These are phyloP conservation scores for Penicillium roqueforti DNA, from an alignment of 495 filamentous ascomycete species.

Conservation along the genomic window DNA sequence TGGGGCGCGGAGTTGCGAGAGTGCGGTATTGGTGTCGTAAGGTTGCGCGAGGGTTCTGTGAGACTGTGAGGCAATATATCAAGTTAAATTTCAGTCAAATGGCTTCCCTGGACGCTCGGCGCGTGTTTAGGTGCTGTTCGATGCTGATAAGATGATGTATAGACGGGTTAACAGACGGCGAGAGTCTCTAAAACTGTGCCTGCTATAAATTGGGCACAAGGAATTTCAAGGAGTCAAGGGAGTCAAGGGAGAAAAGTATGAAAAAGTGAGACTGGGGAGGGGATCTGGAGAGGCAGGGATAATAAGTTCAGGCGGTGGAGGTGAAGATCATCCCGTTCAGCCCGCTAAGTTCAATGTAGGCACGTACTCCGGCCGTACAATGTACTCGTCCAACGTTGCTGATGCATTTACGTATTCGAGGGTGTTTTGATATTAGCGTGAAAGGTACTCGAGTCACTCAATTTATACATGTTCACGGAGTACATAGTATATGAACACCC, in stretches of 20 bases:
- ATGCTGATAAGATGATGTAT: slow-evolving; percentile 9
- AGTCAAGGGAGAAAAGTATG: slow-evolving; percentile 8
- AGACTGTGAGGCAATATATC: background rate
- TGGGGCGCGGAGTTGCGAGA: background rate
- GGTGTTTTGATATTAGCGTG: background rate
- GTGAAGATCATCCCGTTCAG: slow-evolving; percentile 8
- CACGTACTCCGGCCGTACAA: background rate
- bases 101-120: slow-evolving; percentile 24
- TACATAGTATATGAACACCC: background rate
- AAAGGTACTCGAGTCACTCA: background rate
- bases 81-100: background rate
- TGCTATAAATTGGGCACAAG: background rate
- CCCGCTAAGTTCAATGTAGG: background rate
- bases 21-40: background rate
- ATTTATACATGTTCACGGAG: too few species aligned
- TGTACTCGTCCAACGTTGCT: background rate
- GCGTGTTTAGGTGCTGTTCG: slow-evolving; percentile 13
- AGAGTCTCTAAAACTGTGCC: background rate
- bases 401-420: background rate
- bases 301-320: slow-evolving; percentile 14
- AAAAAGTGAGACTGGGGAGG: slow-evolving; percentile 2
- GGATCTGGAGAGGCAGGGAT: slow-evolving; percentile 20
- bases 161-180: background rate
- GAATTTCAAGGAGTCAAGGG: background rate
- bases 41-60: background rate